phyloP scores from a whole-genome alignment of 2,329 filamentous ascomycete species.

The Lecanosticta acicola region DNA sequence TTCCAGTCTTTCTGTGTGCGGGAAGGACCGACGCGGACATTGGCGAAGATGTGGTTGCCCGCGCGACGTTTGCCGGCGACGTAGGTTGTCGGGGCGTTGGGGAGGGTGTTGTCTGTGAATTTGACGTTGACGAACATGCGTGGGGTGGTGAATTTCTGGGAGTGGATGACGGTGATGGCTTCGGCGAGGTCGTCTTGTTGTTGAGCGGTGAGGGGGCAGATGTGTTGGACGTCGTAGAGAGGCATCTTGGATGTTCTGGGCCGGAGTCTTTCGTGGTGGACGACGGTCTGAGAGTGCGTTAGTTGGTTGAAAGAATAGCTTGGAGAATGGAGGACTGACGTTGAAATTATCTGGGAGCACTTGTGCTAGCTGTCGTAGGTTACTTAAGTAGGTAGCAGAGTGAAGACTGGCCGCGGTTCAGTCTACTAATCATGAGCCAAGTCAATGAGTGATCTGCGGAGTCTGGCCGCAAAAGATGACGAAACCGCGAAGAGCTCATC shows the following conservation, averaged over 20 bases:
- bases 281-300: no score
- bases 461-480: no score
- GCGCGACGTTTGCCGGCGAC: slow-evolving; percentile 33
- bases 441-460: neutral
- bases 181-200: slow-evolving; percentile 39
- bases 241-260: slow-evolving; percentile 34
- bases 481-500: neutral
- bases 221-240: slow-evolving; percentile 41
- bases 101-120: slow-evolving; percentile 30
- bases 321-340: no score
- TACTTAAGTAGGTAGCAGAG: neutral
- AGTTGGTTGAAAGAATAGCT: no score
- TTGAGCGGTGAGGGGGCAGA: slow-evolving; percentile 25
- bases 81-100: slow-evolving; percentile 23
- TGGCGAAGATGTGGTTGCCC: slow-evolving; percentile 33
- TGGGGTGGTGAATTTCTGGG: slow-evolving; percentile 38
- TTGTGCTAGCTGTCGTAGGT: neutral
- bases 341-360: no score
- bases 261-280: neutral
- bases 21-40: slow-evolving; percentile 32
- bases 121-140: slow-evolving; percentile 42
- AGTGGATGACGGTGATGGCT: slow-evolving; percentile 40
- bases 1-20: slow-evolving; percentile 31
- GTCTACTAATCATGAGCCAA: neutral
- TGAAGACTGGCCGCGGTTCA: neutral